Conservation (phyloP, 192 early-diverging fungal species). For the Coemansia furcata region DNA sequence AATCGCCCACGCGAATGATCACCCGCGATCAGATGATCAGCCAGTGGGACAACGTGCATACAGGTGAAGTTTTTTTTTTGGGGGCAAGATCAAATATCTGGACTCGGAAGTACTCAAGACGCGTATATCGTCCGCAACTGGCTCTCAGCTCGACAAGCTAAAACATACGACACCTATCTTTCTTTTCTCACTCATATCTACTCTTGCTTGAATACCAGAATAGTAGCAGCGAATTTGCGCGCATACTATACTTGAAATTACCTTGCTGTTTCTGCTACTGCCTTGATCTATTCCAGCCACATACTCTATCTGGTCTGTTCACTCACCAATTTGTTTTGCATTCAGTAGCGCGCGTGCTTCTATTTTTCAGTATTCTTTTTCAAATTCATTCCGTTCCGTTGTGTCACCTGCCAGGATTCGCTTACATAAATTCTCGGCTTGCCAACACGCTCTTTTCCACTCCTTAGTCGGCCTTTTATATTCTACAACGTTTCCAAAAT, state of each 20-base stretch:
- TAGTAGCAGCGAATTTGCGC: background rate
- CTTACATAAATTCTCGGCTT: background rate
- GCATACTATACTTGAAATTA: background rate
- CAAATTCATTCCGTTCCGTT: background rate
- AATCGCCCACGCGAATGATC: background rate
- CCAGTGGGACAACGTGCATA: background rate
- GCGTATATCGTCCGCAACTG: background rate
- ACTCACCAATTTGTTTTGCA: slow-evolving; percentile 2
- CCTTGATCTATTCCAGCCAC: background rate
- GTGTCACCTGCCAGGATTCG: slow-evolving; percentile 1
- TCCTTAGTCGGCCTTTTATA: background rate
- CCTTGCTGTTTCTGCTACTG: background rate
- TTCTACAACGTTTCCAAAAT: slow-evolving; percentile 13
- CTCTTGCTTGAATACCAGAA: background rate
- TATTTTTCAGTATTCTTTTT: background rate
- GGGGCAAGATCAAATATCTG: background rate
- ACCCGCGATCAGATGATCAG: background rate
- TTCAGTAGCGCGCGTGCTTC: background rate
- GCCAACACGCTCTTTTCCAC: background rate
- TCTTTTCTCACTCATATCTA: background rate
- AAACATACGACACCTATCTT: background rate
- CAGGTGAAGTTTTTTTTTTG: background rate
- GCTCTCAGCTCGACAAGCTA: background rate
- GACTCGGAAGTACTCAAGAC: background rate
- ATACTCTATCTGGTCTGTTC: background rate